Percentiles rank a stretch among this genome's conserved stretches.
These are phyloP conservation scores for Hirschfeldia incana DNA, from an alignment of 345 rosid species.

Conservation along the genomic window DNA sequence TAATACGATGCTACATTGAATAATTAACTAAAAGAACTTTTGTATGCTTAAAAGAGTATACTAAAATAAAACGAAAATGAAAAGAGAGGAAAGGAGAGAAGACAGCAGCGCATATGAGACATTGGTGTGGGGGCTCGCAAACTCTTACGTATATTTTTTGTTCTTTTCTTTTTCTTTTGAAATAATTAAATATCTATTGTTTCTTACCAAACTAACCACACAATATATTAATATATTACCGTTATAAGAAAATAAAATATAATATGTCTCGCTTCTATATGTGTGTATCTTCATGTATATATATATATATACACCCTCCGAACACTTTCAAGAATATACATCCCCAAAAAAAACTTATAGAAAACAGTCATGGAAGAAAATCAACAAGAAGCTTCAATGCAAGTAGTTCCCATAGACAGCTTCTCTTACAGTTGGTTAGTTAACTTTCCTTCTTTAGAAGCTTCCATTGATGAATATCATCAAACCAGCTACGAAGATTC, in stretches of 20 bases:
- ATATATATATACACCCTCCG: slow-evolving; percentile 16
- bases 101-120: slow-evolving; percentile 51
- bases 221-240: slow-evolving; percentile 33
- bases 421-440: slow-evolving; percentile 90
- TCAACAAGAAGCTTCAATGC: slow-evolving; percentile 50
- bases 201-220: slow-evolving; percentile 65
- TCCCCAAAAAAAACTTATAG: neutral
- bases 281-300: slow-evolving; percentile 34
- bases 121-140: slow-evolving; percentile 60
- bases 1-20: slow-evolving; percentile 7
- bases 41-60: neutral
- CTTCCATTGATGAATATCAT: slow-evolving; percentile 48
- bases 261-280: slow-evolving; percentile 38
- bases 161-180: slow-evolving; percentile 52
- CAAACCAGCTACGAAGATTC: slow-evolving; percentile 74
- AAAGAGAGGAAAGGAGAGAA: slow-evolving; percentile 18
- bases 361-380: slow-evolving; percentile 32
- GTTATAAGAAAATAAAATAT: slow-evolving; percentile 26
- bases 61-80: neutral
- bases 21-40: neutral
- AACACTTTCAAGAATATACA: slow-evolving; percentile 12
- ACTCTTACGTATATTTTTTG: slow-evolving; percentile 42
- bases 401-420: slow-evolving; percentile 83
- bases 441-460: slow-evolving; percentile 66
- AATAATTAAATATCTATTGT: slow-evolving; percentile 60